A percentile compares a stretch with the other conserved stretches of the same genome.
Conservation (phyloP, 352 stramenopile species). For the Phytopythium ostracodes region DNA sequence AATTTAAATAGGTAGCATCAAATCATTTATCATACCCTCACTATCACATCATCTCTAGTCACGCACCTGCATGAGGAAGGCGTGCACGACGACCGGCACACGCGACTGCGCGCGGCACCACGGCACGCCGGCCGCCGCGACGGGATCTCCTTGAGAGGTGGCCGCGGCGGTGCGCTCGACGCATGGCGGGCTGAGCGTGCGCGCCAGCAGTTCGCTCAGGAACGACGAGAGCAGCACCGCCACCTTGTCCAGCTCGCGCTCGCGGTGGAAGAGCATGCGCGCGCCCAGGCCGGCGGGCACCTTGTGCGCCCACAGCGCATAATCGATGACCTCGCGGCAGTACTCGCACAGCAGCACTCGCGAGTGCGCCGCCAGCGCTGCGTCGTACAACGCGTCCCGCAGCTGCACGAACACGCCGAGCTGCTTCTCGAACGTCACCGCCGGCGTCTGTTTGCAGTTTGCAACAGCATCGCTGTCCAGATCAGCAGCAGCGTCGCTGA, state of each 20-base stretch:
- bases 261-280: slow-evolving; percentile 7
- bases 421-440: slow-evolving; percentile 15
- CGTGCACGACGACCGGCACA: slow-evolving; percentile 4
- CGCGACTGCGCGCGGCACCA: slow-evolving; percentile 7
- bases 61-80: slow-evolving; percentile 3
- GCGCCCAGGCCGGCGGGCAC: neutral
- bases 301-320: slow-evolving; percentile 17
- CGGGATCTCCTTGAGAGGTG: neutral
- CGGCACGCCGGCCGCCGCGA: neutral
- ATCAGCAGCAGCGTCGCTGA: neutral
- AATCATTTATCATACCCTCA: no score
- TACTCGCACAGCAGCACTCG: slow-evolving; percentile 18
- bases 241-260: neutral
- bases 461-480: neutral
- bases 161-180: neutral
- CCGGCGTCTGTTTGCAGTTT: slow-evolving; percentile 9
- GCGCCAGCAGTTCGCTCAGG: slow-evolving; percentile 5
- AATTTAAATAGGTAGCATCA: neutral
- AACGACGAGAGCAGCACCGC: slow-evolving; percentile 3
- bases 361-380: slow-evolving; percentile 19
- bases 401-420: slow-evolving; percentile 16
- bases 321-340: slow-evolving; percentile 21
- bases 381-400: slow-evolving; percentile 21
- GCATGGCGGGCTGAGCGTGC: neutral
- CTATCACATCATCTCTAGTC: neutral